A percentile compares a stretch with the other conserved stretches of the same genome.
Evolutionary conservation across 345 rosid species (phyloP).

Genomic region (Microthlaspi erraticum): DNA sequence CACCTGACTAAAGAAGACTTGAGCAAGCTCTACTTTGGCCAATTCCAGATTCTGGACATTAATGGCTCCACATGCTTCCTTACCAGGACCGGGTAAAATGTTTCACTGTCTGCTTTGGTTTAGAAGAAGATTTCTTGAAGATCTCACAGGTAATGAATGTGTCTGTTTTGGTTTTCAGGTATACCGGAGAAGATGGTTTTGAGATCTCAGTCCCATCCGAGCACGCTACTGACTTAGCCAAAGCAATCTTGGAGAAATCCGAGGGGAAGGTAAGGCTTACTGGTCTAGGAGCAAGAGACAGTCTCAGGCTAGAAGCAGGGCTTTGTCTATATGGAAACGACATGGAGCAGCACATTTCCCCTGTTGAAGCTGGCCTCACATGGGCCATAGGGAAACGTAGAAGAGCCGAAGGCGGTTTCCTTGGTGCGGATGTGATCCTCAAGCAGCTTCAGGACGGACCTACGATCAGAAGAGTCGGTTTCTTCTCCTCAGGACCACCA

Average conservation of each 20-base stretch:
- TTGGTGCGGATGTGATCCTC: constrained; percentile 88
- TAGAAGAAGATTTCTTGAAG: constrained; percentile 21
- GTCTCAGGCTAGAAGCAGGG: constrained; percentile 96
- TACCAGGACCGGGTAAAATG: constrained; percentile 88
- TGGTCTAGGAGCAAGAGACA: constrained; percentile 94
- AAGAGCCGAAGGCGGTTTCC: constrained; percentile 94
- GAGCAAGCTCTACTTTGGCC: constrained; percentile 93
- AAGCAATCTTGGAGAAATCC: constrained; percentile 91
- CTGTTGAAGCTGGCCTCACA: constrained; percentile 92
- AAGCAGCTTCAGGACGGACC: constrained; percentile 92
- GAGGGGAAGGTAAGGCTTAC: constrained; percentile 92
- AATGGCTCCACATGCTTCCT: constrained; percentile 83
- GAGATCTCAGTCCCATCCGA: constrained; percentile 96
- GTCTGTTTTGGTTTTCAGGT: constrained; percentile 53
- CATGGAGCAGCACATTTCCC: constrained; percentile 91
- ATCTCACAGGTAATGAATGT: constrained; percentile 5
- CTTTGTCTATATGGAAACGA: constrained; percentile 90
- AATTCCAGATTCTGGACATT: constrained; percentile 79
- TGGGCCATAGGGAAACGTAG: constrained; percentile 99
- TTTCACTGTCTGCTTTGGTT: constrained; percentile 20
- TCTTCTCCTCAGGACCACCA: constrained; percentile 85
- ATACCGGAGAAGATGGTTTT: constrained; percentile 98
- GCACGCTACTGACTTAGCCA: constrained; percentile 79
- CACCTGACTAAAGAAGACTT: constrained; percentile 84
- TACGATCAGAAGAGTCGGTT: constrained; percentile 82